Base-by-base conservation (phyloP, 345 rosid species). In the Cardamine resedifolia region DNA sequence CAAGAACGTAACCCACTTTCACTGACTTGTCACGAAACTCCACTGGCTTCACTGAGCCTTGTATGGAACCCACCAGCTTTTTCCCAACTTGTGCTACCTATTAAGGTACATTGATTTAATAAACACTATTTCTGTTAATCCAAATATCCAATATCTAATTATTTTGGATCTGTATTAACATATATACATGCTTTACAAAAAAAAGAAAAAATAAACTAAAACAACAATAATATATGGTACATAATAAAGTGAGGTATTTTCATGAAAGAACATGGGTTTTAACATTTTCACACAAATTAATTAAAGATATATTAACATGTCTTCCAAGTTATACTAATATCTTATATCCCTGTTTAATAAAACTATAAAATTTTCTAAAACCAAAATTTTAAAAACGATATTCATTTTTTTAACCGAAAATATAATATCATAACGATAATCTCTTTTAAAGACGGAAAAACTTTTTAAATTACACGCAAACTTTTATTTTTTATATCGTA, bases 11-110 rank as follows among this genome's bases (percentile, higher is more conserved):
- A 41, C 96, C 97, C 16, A 83, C 81, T 68, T 65, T 88, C 64
- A 88, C 86, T 24, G 58, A 55, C 66, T 80, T 75, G 20, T 68
- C 45, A 53, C 75, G 75, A 43, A 86, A 47, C 27, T 83, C 75
- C 2, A 83, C 93, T 30, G 81, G 80, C 83, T 89, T 91, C 61
- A 89, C 82, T 5, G 96, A 82, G 55, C 96, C 97, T 79, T 85
- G 92, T 77, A 91, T 85, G 61, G 81, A 86, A 55, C 97, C 96
- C 31, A 85, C 91, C 67, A 91, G 58, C 70, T 85, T 85, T 10
- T 71, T 68, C 61, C 78, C 89, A 63, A 85, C 15, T 78, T 83
- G 85, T 1, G 96, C 96, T 55, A 87, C 90, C 96, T 89, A 48
- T 48, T 38, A 60, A 15, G 11, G 14, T 51, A 52, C 49, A 34